These are phyloP conservation scores for Phalaenopsis equestris DNA, from an alignment of 106 monocot species.

Conservation along the genomic window DNA sequence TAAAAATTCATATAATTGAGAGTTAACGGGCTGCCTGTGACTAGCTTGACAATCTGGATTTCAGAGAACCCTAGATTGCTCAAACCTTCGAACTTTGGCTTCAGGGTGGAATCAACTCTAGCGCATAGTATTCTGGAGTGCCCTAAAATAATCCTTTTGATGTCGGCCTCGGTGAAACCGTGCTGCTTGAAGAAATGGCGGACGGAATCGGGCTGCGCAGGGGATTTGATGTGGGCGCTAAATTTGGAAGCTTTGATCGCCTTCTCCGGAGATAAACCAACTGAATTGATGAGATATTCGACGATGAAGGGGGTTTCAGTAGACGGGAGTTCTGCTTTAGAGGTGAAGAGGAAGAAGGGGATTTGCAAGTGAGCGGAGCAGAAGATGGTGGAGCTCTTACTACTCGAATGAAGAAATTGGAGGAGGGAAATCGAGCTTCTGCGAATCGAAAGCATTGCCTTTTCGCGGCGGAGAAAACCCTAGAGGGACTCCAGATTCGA, in stretches of 20 bases:
- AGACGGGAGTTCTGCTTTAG: not conserved
- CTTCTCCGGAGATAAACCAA: constrained; percentile 20
- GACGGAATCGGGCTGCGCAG: constrained; percentile 22
- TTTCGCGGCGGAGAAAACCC: not conserved
- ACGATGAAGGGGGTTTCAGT: constrained; percentile 4
- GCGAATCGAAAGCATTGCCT: not conserved
- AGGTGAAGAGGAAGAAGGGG: not conserved
- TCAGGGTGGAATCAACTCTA: constrained; percentile 19
- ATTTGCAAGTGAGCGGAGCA: not conserved
- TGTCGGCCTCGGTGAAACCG: constrained; percentile 10
- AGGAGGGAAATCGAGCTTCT: not conserved
- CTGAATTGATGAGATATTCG: constrained; percentile 21
- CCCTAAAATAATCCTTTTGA: not conserved
- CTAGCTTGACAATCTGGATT: constrained; percentile 6
- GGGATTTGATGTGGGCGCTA: constrained; percentile 19
- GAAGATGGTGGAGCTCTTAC: not conserved
- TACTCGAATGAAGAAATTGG: not conserved
- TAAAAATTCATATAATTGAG: not conserved
- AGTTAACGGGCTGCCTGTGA: not conserved
- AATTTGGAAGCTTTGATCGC: constrained; percentile 15
- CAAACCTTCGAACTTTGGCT: constrained; percentile 15
- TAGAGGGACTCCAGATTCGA: too few species aligned
- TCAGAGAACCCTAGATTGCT: constrained; percentile 14
- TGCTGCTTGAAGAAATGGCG: constrained; percentile 1
- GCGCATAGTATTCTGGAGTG: constrained; percentile 16